A percentile compares a stretch with the other conserved stretches of the same genome.
phyloP scores from a whole-genome alignment of 768 basidiomycete species.

The Trametes coccinea region DNA sequence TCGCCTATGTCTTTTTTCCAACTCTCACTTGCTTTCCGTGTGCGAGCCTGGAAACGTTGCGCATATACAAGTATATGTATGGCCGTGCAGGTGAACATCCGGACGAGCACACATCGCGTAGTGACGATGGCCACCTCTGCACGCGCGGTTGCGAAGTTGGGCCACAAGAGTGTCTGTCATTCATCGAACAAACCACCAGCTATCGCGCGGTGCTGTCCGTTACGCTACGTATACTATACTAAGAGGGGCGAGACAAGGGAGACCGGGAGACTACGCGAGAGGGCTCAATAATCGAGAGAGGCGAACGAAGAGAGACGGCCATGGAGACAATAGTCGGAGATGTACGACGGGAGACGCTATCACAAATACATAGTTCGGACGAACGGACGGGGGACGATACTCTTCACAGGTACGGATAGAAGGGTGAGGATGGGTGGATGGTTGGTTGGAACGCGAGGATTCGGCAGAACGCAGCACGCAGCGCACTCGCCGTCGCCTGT shows the following conservation, averaged over 20 bases:
- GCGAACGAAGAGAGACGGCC: not conserved
- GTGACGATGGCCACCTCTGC: too few relatives aligned
- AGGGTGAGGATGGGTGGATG: not conserved
- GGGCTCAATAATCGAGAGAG: too few relatives aligned
- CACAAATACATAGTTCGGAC: too few relatives aligned
- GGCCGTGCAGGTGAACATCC: too few relatives aligned
- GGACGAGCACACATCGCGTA: too few relatives aligned
- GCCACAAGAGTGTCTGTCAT: not conserved
- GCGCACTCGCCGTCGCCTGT: not conserved
- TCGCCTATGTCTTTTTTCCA: constrained; percentile 4
- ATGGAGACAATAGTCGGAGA: constrained; percentile 14
- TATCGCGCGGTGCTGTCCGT: constrained; percentile 14
- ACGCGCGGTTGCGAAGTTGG: too few relatives aligned
- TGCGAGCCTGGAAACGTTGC: too few relatives aligned
- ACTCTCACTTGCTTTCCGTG: too few relatives aligned
- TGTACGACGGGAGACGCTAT: not conserved
- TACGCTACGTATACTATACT: constrained; percentile 11
- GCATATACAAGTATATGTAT: too few relatives aligned
- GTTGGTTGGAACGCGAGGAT: not conserved
- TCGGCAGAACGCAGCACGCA: not conserved
- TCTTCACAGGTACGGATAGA: constrained; percentile 16
- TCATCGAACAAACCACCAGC: constrained; percentile 8
- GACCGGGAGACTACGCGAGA: too few relatives aligned
- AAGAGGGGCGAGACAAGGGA: not conserved
- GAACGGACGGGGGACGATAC: not conserved